Evolutionary conservation across 2,329 filamentous ascomycete genomes (phyloP).

Genomic region (Exophiala phaeomuriformis): DNA sequence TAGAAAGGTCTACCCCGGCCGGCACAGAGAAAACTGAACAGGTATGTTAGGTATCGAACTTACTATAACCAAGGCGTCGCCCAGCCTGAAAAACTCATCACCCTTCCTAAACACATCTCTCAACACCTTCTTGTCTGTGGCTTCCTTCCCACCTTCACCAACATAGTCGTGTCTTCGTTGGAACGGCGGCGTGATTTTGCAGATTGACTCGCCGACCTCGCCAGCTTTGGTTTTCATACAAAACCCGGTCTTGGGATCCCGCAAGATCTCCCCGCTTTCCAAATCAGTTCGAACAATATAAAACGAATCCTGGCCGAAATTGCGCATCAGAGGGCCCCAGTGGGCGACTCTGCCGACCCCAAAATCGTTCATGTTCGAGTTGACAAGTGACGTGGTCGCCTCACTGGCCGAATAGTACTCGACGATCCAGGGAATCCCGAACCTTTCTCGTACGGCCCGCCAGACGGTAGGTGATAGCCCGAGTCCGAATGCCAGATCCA

Average conservation of each 20-base stretch:
- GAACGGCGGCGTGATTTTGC: conserved; percentile 39
- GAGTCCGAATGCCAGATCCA: conserved; percentile 16
- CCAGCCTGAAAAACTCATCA: conserved; percentile 74
- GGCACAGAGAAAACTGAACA: not conserved
- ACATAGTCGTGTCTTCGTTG: conserved; percentile 19
- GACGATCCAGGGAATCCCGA: conserved; percentile 40
- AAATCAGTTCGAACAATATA: conserved; percentile 40
- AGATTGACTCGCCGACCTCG: conserved; percentile 69
- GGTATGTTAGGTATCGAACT: not conserved
- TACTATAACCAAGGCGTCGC: conserved; percentile 57
- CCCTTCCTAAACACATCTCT: conserved; percentile 64
- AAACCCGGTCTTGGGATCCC: conserved; percentile 61
- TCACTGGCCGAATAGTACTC: conserved; percentile 46
- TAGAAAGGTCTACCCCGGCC: not conserved
- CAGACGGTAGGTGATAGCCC: conserved; percentile 16
- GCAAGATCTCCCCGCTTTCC: conserved; percentile 37
- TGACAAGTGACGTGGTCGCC: conserved; percentile 42
- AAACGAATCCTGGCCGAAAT: conserved; percentile 36
- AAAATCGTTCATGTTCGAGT: conserved; percentile 36
- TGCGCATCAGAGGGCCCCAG: conserved; percentile 35
- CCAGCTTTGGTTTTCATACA: conserved; percentile 55
- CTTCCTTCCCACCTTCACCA: conserved; percentile 46
- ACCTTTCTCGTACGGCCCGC: conserved; percentile 29
- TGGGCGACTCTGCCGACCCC: conserved; percentile 42
- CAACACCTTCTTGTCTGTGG: conserved; percentile 65